Evolutionary conservation across 768 basidiomycete genomes (phyloP).

Genomic region (Russula sp.): DNA sequence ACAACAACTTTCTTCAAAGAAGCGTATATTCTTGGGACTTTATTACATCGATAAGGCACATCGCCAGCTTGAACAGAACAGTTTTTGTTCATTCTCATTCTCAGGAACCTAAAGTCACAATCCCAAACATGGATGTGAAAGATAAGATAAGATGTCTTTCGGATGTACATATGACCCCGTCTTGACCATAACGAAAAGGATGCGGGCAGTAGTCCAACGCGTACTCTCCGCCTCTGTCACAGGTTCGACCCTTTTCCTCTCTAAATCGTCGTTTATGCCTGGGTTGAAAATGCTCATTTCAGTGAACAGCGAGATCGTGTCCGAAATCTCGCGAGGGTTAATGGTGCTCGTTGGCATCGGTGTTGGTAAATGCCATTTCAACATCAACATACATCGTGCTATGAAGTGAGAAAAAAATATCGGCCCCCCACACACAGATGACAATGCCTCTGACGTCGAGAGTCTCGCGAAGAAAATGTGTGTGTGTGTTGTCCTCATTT

Average conservation of each 20-base stretch:
- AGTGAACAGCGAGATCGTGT: slow-evolving; percentile 81
- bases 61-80: neutral
- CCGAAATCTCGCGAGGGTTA: slow-evolving; percentile 77
- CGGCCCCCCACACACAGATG: slow-evolving; percentile 53
- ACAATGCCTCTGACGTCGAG: slow-evolving; percentile 70
- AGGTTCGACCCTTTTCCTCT: slow-evolving; percentile 45
- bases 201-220: slow-evolving; percentile 86
- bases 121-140: neutral
- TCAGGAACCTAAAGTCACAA: neutral
- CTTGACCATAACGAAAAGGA: slow-evolving; percentile 34
- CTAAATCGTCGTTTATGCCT: neutral
- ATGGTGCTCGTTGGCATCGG: slow-evolving; percentile 92
- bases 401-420: slow-evolving; percentile 16
- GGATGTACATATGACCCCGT: neutral
- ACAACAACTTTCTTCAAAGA: neutral
- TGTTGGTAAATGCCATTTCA: slow-evolving; percentile 47
- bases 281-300: slow-evolving; percentile 9
- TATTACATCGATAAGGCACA: no score
- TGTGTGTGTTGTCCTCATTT: slow-evolving; percentile 46
- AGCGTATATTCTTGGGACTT: neutral
- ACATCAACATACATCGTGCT: neutral
- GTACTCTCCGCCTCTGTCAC: slow-evolving; percentile 82
- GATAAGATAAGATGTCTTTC: slow-evolving; percentile 4
- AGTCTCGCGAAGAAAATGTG: slow-evolving; percentile 82
- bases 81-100: neutral